A percentile compares a stretch with the other conserved stretches of the same genome.
Conservation (phyloP, 164 flowering plant species). For the Chloranthus sessilifolius region DNA sequence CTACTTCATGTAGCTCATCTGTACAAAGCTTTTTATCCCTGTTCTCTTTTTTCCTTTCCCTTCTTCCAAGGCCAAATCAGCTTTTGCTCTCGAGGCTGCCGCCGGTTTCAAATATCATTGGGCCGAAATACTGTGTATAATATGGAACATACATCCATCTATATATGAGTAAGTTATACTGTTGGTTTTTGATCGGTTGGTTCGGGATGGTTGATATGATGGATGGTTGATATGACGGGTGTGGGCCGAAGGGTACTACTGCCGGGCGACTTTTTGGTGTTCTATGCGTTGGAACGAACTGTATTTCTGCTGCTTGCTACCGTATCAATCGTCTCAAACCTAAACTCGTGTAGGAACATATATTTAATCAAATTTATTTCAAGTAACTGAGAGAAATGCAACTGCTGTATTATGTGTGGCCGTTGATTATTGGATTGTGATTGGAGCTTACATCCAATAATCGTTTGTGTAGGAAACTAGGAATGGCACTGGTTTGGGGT, state of each 20-base stretch:
- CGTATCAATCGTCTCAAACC: background rate
- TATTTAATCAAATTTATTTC: background rate
- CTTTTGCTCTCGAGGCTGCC: background rate
- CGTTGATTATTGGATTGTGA: no score
- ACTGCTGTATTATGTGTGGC: no score
- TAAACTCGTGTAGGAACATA: background rate
- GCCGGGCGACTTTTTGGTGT: background rate
- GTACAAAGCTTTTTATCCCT: slow-evolving; percentile 6
- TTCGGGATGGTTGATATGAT: background rate
- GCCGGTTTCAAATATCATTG: background rate
- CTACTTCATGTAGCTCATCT: slow-evolving; percentile 69
- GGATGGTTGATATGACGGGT: background rate
- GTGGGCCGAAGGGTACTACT: background rate
- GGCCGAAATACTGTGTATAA: slow-evolving; percentile 10
- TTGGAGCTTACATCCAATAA: no score
- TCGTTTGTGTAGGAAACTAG: no score
- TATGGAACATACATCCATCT: background rate
- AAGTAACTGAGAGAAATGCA: no score
- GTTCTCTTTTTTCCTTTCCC: background rate
- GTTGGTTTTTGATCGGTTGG: slow-evolving; percentile 1
- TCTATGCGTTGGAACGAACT: background rate
- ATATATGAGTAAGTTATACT: slow-evolving; percentile 1
- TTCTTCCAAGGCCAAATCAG: background rate
- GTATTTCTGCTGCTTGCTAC: slow-evolving; percentile 1
- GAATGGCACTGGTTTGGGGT: no score